phyloP scores from a whole-genome alignment of 2,329 filamentous ascomycete species.

The Xylogone sp. region DNA sequence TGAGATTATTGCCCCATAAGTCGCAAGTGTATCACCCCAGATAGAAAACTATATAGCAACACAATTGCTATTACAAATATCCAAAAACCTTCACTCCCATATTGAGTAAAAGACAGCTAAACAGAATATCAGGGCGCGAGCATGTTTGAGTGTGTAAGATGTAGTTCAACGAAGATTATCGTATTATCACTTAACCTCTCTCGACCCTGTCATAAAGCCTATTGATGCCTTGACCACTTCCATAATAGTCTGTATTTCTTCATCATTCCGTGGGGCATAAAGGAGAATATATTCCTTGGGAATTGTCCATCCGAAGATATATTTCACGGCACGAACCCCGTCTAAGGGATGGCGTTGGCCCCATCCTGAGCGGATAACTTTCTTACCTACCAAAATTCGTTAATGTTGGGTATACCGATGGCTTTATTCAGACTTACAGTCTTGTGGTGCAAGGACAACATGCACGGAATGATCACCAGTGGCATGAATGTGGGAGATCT shows the following conservation, averaged over 20 bases:
- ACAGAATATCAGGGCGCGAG: no score
- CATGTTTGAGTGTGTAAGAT: no score
- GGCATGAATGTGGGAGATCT: conserved; percentile 9
- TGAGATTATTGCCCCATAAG: no score
- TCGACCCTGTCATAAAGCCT: not conserved
- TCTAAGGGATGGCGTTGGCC: conserved; percentile 7
- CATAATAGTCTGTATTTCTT: not conserved
- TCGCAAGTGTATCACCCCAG: no score
- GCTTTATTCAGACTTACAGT: conserved; percentile 1
- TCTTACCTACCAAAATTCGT: conserved; percentile 2
- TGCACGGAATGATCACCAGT: conserved; percentile 10
- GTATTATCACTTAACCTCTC: not conserved
- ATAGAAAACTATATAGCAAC: no score
- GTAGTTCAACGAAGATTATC: no score
- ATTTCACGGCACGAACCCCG: no score
- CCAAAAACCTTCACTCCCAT: no score
- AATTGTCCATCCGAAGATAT: not conserved
- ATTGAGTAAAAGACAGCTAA: no score
- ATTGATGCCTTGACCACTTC: not conserved
- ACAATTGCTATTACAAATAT: no score
- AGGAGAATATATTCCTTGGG: not conserved
- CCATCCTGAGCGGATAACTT: conserved; percentile 14
- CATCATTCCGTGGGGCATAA: not conserved
- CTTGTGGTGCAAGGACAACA: conserved; percentile 7
- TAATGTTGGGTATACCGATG: no score